Evolutionary conservation across 192 early-diverging fungal species (phyloP).

Genomic region (Coemansia aciculifera): DNA sequence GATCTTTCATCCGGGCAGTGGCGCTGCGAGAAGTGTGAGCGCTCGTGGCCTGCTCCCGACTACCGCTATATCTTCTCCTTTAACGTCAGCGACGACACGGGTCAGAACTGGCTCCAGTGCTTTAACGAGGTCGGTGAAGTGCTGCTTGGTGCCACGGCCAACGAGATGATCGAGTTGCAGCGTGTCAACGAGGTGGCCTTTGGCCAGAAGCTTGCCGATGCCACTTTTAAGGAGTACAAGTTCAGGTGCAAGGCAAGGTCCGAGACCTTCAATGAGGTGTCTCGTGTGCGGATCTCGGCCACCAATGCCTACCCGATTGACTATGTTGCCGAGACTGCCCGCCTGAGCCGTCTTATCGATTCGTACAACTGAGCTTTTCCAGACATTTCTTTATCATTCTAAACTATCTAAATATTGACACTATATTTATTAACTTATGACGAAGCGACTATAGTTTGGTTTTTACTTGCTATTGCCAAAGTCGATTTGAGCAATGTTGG

Average conservation of each 20-base stretch:
- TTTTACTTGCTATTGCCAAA: slow-evolving; percentile 9
- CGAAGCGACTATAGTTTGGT: background rate
- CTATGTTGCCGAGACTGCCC: slow-evolving; percentile 59
- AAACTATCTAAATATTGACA: slow-evolving; percentile 44
- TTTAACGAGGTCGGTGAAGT: slow-evolving; percentile 81
- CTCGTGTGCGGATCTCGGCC: slow-evolving; percentile 56
- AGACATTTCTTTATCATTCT: slow-evolving; percentile 1
- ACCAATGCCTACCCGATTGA: slow-evolving; percentile 58
- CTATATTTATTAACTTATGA: background rate
- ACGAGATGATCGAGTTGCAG: slow-evolving; percentile 65
- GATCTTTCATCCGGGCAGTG: slow-evolving; percentile 60
- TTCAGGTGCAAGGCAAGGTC: slow-evolving; percentile 79
- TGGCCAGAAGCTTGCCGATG: slow-evolving; percentile 53
- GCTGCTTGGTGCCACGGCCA: slow-evolving; percentile 71
- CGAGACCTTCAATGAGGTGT: slow-evolving; percentile 75
- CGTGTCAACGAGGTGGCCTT: slow-evolving; percentile 56
- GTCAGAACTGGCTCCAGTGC: slow-evolving; percentile 74
- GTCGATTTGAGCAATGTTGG: background rate
- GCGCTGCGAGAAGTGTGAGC: slow-evolving; percentile 91
- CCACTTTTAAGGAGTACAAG: slow-evolving; percentile 67
- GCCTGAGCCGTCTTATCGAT: slow-evolving; percentile 54
- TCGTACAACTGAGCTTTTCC: slow-evolving; percentile 19
- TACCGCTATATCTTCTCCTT: slow-evolving; percentile 82
- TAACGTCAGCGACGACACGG: slow-evolving; percentile 74
- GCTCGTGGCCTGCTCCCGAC: slow-evolving; percentile 65